phyloP scores from a whole-genome alignment of 2,329 filamentous ascomycete species.

The Penicillium sp. region DNA sequence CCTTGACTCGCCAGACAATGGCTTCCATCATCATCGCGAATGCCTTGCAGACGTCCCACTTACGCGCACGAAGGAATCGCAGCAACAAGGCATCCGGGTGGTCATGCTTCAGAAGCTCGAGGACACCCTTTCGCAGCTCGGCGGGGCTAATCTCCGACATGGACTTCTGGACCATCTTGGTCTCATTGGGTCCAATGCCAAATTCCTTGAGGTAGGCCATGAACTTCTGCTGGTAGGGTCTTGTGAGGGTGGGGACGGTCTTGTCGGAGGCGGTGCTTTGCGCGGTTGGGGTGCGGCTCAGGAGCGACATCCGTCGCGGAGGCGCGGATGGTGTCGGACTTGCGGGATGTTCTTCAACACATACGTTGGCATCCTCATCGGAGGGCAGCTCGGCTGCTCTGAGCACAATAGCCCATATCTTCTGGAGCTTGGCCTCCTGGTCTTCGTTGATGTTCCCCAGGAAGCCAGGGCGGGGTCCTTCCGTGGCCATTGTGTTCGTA shows the following conservation, averaged over 20 bases:
- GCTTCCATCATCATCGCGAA: conserved; percentile 84
- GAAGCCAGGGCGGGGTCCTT: conserved; percentile 55
- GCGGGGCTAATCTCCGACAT: conserved; percentile 73
- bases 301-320: conserved; percentile 41
- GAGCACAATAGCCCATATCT: conserved; percentile 77
- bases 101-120: conserved; percentile 38
- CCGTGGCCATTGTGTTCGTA: conserved; percentile 15
- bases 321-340: conserved; percentile 27
- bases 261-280: conserved; percentile 50
- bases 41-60: conserved; percentile 94
- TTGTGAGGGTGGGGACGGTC: conserved; percentile 71
- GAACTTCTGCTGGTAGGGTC: conserved; percentile 22
- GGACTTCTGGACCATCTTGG: conserved; percentile 77
- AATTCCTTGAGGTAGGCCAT: conserved; percentile 19
- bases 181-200: conserved; percentile 46
- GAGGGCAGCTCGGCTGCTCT: conserved; percentile 68
- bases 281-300: conserved; percentile 34
- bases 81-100: conserved; percentile 78
- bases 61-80: conserved; percentile 82
- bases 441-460: conserved; percentile 82
- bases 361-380: conserved; percentile 44
- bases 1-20: conserved; percentile 76
- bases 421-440: conserved; percentile 81
- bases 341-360: conserved; percentile 43
- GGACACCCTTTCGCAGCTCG: conserved; percentile 74